Percentiles rank a stretch among this genome's conserved stretches.
Evolutionary conservation across 2,329 filamentous ascomycete genomes (phyloP).

Genomic region (Phaeophleospora eucalypticola): DNA sequence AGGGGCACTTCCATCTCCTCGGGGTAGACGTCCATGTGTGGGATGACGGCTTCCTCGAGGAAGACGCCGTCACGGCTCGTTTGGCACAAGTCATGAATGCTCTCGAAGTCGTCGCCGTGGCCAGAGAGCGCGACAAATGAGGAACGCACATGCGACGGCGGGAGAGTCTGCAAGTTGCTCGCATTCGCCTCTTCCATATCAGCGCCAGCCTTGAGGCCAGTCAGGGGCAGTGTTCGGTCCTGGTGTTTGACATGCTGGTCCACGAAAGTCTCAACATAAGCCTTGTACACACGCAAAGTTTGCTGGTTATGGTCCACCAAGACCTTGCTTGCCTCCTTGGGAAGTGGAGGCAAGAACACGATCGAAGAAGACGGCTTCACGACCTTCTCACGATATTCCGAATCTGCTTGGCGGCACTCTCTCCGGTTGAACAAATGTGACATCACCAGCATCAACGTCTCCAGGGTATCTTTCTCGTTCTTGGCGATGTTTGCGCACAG

Average conservation of each 20-base stretch:
- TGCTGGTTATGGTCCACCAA: slow-evolving; percentile 61
- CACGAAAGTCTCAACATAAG: slow-evolving; percentile 66
- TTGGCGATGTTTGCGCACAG: slow-evolving; percentile 57
- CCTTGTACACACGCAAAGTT: slow-evolving; percentile 62
- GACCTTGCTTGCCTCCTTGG: slow-evolving; percentile 52
- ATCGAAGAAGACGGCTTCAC: slow-evolving; percentile 59
- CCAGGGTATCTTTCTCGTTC: slow-evolving; percentile 49
- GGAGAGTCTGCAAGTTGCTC: slow-evolving; percentile 26
- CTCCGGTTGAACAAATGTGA: slow-evolving; percentile 66
- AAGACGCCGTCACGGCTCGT: slow-evolving; percentile 66
- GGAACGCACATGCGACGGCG: slow-evolving; percentile 54
- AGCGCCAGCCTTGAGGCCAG: slow-evolving; percentile 45
- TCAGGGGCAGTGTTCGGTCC: slow-evolving; percentile 59
- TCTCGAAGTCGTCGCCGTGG: slow-evolving; percentile 58
- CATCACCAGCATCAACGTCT: slow-evolving; percentile 64
- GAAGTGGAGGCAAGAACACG: slow-evolving; percentile 62
- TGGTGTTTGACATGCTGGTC: slow-evolving; percentile 56
- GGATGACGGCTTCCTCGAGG: slow-evolving; percentile 69
- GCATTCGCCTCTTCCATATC: slow-evolving; percentile 24
- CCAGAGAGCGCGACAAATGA: slow-evolving; percentile 70
- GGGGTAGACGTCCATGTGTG: slow-evolving; percentile 60
- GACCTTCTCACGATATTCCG: slow-evolving; percentile 46
- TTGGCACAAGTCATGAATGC: slow-evolving; percentile 63
- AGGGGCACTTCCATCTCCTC: slow-evolving; percentile 52
- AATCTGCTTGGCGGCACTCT: slow-evolving; percentile 45